phyloP scores from a whole-genome alignment of 1,139 yeast species.

The Taiozyma sp. region DNA sequence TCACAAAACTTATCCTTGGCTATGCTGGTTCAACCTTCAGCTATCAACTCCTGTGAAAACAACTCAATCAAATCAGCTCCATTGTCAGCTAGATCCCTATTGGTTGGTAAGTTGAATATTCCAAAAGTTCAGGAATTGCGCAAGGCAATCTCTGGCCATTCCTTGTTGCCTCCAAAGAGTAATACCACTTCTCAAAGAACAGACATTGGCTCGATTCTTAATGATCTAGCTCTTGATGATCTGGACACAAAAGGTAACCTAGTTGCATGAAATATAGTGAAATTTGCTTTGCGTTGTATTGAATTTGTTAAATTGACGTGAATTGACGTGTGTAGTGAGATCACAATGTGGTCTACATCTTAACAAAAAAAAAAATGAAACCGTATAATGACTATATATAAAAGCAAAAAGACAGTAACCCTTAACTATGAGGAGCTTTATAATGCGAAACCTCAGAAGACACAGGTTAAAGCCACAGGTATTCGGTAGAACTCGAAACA shows the following conservation, averaged over 20 bases:
- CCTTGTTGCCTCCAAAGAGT: constrained; percentile 2
- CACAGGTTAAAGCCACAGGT: background rate
- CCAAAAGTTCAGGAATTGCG: constrained; percentile 45
- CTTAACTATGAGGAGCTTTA: background rate
- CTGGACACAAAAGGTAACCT: constrained; percentile 15
- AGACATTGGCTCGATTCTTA: constrained; percentile 17
- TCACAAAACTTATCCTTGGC: constrained; percentile 14
- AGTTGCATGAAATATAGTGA: constrained; percentile 1
- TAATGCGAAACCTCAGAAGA: background rate
- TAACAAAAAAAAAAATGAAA: background rate
- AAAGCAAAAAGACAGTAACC: background rate
- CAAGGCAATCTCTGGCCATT: constrained; percentile 30
- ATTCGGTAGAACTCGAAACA: background rate
- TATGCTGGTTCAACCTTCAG: constrained; percentile 14
- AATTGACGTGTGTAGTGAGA: background rate
- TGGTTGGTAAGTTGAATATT: constrained; percentile 21
- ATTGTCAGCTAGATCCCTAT: constrained; percentile 20
- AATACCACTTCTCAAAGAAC: constrained; percentile 10
- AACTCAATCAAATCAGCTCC: constrained; percentile 22
- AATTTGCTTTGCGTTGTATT: background rate
- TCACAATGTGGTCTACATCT: too few relatives aligned
- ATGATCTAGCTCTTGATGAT: constrained; percentile 16
- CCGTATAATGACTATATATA: background rate
- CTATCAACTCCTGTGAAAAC: constrained; percentile 8
- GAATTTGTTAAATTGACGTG: too few relatives aligned